phyloP scores from a whole-genome alignment of 192 early-diverging fungal genomes.

The Coemansia sp. region DNA sequence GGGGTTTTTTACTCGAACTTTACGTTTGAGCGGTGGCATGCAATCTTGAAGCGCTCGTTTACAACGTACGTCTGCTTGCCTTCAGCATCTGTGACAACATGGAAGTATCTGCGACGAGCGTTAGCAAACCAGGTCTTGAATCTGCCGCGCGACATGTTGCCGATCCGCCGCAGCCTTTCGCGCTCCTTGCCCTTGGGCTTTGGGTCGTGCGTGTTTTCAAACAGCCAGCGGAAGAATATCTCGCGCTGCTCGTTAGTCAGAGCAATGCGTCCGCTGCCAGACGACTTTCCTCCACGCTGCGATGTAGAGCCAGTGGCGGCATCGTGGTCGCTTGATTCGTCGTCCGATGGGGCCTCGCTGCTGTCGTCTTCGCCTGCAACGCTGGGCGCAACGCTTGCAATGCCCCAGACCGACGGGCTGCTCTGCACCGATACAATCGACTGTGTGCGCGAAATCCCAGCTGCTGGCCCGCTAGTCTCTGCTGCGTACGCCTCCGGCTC shows the following conservation, averaged over 20 bases:
- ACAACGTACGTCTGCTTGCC: conserved; percentile 40
- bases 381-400: conserved; percentile 2
- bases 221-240: conserved; percentile 47
- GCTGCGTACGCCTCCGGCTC: neutral
- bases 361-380: neutral
- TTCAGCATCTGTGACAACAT: conserved; percentile 11
- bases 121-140: conserved; percentile 59
- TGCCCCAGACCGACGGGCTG: conserved; percentile 5
- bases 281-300: conserved; percentile 5
- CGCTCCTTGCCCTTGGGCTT: conserved; percentile 55
- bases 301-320: conserved; percentile 2
- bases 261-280: conserved; percentile 23
- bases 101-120: conserved; percentile 54
- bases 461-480: neutral
- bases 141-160: conserved; percentile 46
- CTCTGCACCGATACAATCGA: neutral
- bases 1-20: conserved; percentile 19
- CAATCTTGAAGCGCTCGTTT: conserved; percentile 38
- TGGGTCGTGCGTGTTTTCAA: conserved; percentile 40
- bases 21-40: conserved; percentile 45
- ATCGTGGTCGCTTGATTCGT: conserved; percentile 19
- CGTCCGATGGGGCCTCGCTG: conserved; percentile 22
- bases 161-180: conserved; percentile 40
- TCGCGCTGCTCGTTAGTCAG: conserved; percentile 39
- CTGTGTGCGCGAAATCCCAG: neutral